phyloP scores from a whole-genome alignment of 805 yeast genomes.

The Candida sonorensis region DNA sequence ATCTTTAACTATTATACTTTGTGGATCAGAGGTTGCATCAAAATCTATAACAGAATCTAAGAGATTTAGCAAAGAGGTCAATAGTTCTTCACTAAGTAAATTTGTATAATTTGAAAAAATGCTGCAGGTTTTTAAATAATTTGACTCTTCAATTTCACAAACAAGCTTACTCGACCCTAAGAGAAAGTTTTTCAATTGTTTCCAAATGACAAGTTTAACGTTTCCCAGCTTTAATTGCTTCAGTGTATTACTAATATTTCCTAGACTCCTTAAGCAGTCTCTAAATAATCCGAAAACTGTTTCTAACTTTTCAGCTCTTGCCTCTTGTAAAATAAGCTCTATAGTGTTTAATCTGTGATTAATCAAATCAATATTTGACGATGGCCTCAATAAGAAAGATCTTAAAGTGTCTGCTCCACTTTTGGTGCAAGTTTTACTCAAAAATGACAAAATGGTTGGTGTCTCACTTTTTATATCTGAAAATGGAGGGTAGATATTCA shows the following conservation, averaged over 20 bases:
- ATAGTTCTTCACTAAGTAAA: slow-evolving; percentile 3
- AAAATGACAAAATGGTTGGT: slow-evolving; percentile 13
- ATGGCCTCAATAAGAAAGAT: slow-evolving; percentile 31
- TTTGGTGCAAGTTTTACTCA: slow-evolving; percentile 23
- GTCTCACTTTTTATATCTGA: slow-evolving; percentile 5
- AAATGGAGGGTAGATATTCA: slow-evolving; percentile 7
- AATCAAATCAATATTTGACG: slow-evolving; percentile 21
- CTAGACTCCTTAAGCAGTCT: slow-evolving; percentile 10
- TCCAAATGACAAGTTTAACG: slow-evolving; percentile 25
- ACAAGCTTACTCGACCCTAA: slow-evolving; percentile 12
- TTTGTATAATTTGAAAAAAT: slow-evolving; percentile 13
- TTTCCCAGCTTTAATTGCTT: slow-evolving; percentile 22
- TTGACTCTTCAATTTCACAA: slow-evolving; percentile 3
- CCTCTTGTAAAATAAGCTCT: slow-evolving; percentile 14
- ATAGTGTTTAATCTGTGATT: slow-evolving; percentile 25
- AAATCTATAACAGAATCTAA: slow-evolving; percentile 30
- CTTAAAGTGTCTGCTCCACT: slow-evolving; percentile 25
- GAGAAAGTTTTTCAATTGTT: slow-evolving; percentile 19
- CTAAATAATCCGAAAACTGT: slow-evolving; percentile 17
- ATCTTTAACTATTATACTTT: slow-evolving; percentile 24
- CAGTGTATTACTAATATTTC: slow-evolving; percentile 23
- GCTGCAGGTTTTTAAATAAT: slow-evolving; percentile 1
- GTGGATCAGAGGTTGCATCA: slow-evolving; percentile 23
- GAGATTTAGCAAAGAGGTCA: slow-evolving; percentile 10
- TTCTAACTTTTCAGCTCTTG: slow-evolving; percentile 7